These are phyloP conservation scores for Saccharomyces uvarum DNA, from an alignment of 1,139 yeast genomes.

Conservation along the genomic window DNA sequence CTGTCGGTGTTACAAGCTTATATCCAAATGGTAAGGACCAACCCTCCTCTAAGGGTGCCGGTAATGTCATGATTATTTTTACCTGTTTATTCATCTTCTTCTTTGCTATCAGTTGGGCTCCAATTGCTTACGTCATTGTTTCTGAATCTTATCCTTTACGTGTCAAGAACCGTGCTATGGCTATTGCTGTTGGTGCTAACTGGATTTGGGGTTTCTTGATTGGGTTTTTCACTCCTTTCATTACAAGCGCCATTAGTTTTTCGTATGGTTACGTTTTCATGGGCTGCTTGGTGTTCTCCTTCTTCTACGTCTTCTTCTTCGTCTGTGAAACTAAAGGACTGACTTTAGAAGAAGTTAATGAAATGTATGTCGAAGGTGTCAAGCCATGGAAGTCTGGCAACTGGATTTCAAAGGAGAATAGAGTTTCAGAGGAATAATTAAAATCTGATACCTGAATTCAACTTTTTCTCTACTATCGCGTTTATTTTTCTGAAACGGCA, in stretches of 20 bases:
- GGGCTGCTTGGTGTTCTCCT: slow-evolving; percentile 52
- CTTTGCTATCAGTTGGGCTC: slow-evolving; percentile 80
- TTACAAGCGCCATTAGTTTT: slow-evolving; percentile 19
- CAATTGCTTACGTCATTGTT: slow-evolving; percentile 60
- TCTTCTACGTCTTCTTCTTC: slow-evolving; percentile 52
- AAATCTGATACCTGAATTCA: not conserved
- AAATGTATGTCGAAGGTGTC: slow-evolving; percentile 38
- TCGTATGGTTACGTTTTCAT: slow-evolving; percentile 62
- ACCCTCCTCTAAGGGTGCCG: slow-evolving; percentile 46
- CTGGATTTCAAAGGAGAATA: slow-evolving; percentile 9
- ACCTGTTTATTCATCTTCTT: slow-evolving; percentile 67
- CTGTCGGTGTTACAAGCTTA: slow-evolving; percentile 54
- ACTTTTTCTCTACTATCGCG: not conserved
- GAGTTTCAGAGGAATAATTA: not conserved
- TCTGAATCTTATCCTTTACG: slow-evolving; percentile 71
- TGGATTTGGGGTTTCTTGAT: slow-evolving; percentile 72
- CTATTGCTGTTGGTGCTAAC: slow-evolving; percentile 59
- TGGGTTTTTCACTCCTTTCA: slow-evolving; percentile 44
- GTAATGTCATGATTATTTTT: slow-evolving; percentile 66
- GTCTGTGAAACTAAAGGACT: slow-evolving; percentile 65
- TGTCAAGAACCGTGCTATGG: slow-evolving; percentile 67
- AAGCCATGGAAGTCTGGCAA: slow-evolving; percentile 39
- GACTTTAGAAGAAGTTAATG: slow-evolving; percentile 61
- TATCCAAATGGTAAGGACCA: slow-evolving; percentile 47
- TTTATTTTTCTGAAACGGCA: not conserved